Evolutionary conservation across 768 basidiomycete species (phyloP).

Genomic region (Auricularia sp.): DNA sequence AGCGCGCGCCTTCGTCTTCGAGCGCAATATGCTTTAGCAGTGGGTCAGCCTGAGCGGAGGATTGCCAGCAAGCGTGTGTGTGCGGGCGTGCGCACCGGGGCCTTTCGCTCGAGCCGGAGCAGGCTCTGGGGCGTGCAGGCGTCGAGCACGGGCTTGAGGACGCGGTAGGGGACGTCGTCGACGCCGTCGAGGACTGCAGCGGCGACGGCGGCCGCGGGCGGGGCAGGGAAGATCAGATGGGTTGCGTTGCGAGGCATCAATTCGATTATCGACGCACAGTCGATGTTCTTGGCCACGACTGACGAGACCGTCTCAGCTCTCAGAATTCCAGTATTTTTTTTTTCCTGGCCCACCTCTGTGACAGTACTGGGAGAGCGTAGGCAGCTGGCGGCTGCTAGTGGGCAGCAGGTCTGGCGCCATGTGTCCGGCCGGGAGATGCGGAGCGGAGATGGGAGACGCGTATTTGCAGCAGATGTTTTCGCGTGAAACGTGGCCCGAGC

Average conservation of each 20-base stretch:
- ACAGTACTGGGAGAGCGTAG: slow-evolving; percentile 56
- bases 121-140: slow-evolving; percentile 64
- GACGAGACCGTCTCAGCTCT: neutral
- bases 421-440: neutral
- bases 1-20: slow-evolving; percentile 12
- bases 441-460: neutral
- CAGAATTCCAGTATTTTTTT: neutral
- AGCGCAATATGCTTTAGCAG: slow-evolving; percentile 9
- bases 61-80: neutral
- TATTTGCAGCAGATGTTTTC: neutral
- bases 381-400: slow-evolving; percentile 15
- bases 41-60: neutral
- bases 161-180: slow-evolving; percentile 40
- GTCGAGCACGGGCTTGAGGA: slow-evolving; percentile 66
- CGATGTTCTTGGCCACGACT: slow-evolving; percentile 4
- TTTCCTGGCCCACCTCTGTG: slow-evolving; percentile 23
- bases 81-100: slow-evolving; percentile 42
- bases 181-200: slow-evolving; percentile 34
- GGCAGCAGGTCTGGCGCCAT: neutral
- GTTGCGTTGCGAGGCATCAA: slow-evolving; percentile 5
- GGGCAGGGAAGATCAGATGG: slow-evolving; percentile 28
- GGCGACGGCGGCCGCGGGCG: no score
- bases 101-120: slow-evolving; percentile 52
- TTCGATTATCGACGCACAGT: slow-evolving; percentile 5
- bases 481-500: neutral